Evolutionary conservation across 176 grass and related monocot species (phyloP), one percentile per base, ranked within the genome.

Genomic region (Rhynchospora pubera): DNA sequence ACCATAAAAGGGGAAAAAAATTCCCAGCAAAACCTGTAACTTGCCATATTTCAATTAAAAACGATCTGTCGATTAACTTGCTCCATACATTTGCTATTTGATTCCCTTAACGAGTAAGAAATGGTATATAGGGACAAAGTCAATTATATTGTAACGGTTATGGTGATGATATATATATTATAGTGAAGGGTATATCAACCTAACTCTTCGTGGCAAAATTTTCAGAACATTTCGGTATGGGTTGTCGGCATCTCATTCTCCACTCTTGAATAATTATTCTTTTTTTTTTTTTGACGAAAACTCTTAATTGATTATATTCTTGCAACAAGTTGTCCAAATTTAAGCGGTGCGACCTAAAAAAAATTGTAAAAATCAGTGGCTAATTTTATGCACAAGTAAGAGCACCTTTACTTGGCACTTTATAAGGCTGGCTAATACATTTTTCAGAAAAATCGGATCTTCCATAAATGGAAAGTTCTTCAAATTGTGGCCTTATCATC

Each of bases 241-340:
- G 10, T 43, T 57, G 76, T 60, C 14, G 44, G 78, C 57, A 81
- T 64, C 78, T 16, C 42, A 81, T 81, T 79, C 76, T 60, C 56
- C 76, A 57, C 52, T 60, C 57, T 60, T 18, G 11, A 14, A 15
- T 42, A 2, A 73, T 23, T 73, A 73, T 47, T 46, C 7, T 65
- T 39, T n/a, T 24, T 61, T 50, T 26, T 14, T 50, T 50, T 73
- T 23, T 50, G 19, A 51, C 4, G 3, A 26, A 73, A 50, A 62
- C n/a, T 64, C 57, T 44, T n/a, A n/a, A n/a, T n/a, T 23, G 23
- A 50, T 64, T 50, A 21, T 81, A 81, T 81, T 81, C 78, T 60
- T 24, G 9, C 26, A 57, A 45, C 78, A 46, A 64, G 28, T 81
- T 81, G 78, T 81, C 18, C 5, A 65, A 81, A 64, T 80, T 80